Evolutionary conservation across 2,329 filamentous ascomycete species (phyloP).

Genomic region (Tolypocladium ophioglossoides): DNA sequence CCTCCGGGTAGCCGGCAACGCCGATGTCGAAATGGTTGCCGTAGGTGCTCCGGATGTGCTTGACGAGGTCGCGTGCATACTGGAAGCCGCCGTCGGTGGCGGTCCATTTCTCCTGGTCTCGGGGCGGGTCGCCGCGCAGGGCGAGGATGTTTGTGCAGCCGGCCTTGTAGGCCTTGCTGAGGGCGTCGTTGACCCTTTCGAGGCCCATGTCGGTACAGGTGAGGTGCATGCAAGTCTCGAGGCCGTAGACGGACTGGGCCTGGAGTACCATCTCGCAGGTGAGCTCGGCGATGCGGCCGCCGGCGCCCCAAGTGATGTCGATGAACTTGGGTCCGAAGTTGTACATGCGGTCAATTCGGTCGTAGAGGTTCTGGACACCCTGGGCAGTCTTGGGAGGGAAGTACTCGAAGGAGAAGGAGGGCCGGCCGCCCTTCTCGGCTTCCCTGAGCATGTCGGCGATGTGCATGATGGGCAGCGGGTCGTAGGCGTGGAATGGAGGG

Average conservation of each 20-base stretch:
- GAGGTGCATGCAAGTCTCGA: constrained; percentile 98
- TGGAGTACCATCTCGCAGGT: constrained; percentile 97
- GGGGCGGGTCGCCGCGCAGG: constrained; percentile 81
- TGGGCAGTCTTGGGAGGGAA: constrained; percentile 96
- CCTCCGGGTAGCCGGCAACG: constrained; percentile 93
- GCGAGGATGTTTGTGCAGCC: constrained; percentile 97
- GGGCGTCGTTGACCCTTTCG: constrained; percentile 80
- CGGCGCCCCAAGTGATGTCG: constrained; percentile 97
- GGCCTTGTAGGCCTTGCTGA: constrained; percentile 81
- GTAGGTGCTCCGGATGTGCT: constrained; percentile 69
- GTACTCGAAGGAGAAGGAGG: constrained; percentile 98
- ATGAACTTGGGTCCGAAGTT: constrained; percentile 89
- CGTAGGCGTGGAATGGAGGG: background rate
- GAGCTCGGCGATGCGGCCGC: constrained; percentile 79
- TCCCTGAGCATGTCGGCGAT: constrained; percentile 85
- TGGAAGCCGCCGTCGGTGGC: constrained; percentile 77
- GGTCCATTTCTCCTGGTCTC: constrained; percentile 91
- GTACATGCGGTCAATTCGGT: constrained; percentile 99
- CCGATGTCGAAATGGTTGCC: constrained; percentile 81
- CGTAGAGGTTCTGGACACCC: constrained; percentile 98
- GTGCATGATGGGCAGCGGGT: constrained; percentile 55
- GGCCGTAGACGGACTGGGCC: constrained; percentile 85
- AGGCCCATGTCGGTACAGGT: constrained; percentile 97
- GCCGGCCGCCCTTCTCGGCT: constrained; percentile 65
- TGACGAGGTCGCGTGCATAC: constrained; percentile 85